A percentile compares a stretch with the other conserved stretches of the same genome.
Evolutionary conservation across 2,329 filamentous ascomycete genomes (phyloP).

Genomic region (Monilinia vaccinii-corymbosi): DNA sequence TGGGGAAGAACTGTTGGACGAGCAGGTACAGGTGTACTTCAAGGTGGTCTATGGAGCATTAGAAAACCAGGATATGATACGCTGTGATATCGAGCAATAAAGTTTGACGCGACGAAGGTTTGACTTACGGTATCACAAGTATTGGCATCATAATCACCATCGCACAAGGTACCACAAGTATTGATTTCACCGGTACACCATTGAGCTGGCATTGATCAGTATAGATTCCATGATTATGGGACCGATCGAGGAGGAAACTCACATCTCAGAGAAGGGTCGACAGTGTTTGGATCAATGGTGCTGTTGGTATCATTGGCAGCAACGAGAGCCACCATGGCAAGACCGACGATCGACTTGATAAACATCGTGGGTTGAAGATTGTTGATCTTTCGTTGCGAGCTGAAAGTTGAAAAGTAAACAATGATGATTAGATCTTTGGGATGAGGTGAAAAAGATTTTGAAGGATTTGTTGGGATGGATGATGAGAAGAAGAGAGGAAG

Average conservation of each 20-base stretch:
- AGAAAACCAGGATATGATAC: neutral
- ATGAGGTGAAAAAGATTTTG: neutral
- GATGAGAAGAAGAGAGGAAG: no score
- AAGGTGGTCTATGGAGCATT: conserved; percentile 36
- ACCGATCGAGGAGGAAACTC: conserved; percentile 2
- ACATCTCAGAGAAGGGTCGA: conserved; percentile 19
- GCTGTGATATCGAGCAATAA: conserved; percentile 1
- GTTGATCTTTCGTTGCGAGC: neutral
- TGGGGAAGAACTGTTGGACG: conserved; percentile 40
- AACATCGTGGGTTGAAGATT: conserved; percentile 25
- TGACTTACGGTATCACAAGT: conserved; percentile 49
- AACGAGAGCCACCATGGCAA: conserved; percentile 23
- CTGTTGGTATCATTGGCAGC: conserved; percentile 17
- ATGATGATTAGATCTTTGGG: neutral
- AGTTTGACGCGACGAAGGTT: neutral
- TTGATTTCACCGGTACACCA: conserved; percentile 53
- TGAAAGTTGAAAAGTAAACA: neutral
- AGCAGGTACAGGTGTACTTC: conserved; percentile 48
- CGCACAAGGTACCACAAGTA: conserved; percentile 52
- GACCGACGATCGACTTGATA: conserved; percentile 21
- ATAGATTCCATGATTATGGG: neutral
- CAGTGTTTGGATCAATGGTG: conserved; percentile 22
- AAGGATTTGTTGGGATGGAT: neutral
- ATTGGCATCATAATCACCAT: conserved; percentile 36
- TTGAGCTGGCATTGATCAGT: conserved; percentile 30